Evolutionary conservation across 495 filamentous ascomycete species (phyloP), one percentile per base, ranked within the genome.

Genomic region (Physcia stellaris): DNA sequence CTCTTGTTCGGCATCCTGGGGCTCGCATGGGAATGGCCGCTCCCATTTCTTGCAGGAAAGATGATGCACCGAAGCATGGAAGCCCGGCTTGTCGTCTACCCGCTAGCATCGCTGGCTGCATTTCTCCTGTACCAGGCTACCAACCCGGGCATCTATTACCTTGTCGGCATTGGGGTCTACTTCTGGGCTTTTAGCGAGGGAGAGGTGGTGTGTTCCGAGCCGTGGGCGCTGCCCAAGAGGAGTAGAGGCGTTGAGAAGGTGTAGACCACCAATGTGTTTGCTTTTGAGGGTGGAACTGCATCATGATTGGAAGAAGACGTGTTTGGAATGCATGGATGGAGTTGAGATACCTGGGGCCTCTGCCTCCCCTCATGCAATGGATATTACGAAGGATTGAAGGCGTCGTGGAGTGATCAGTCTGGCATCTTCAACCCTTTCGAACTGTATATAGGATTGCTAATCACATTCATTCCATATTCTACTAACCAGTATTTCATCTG

Each of bases 151-250:
- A 62, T 96, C 27, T 99, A 96, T 56, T 93, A 96, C 60, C 52
- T 88, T 9, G 75, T 96, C 37, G 92, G 85, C 0, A 74, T 92
- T 54, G 74, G 54, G 3, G 80, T 86, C 4, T 99, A 94, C 54
- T 95, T 95, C 51, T 95, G 90, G 86, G 92, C 83, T 0, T 96
- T 88, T 50, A 86, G 76, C 46, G 90, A 96, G 63, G 92, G 92
- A 57, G 92, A 99, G 80, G 86, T 94, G 57, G 69, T 78, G 0
- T 75, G 71, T 55, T 56, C 67, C 2, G 58, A 64, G 40, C 72
- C 73, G n/a, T 77, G 73, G 73, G 70, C 59, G 11, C 49, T 71
- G 40, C 67, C 67, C 0, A 60, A 60, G 39, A 41, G 39, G 18
- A 19, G 30, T 2, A 24, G 24, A 1, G 35, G 15, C 1, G 21